phyloP scores from a whole-genome alignment of 1,139 yeast species.

The Taiozyma sp. region DNA sequence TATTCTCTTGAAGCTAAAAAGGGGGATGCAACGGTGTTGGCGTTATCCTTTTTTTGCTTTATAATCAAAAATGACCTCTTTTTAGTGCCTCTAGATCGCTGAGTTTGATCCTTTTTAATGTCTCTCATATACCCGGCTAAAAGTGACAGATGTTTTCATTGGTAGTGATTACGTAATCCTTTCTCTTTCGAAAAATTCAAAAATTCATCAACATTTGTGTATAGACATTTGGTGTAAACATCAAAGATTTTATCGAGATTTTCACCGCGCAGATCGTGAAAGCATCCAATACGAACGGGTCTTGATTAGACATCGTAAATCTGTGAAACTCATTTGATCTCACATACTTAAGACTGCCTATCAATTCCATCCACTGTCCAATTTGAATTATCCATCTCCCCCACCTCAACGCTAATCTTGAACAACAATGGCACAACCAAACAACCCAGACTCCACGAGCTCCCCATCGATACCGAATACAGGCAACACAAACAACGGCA shows the following conservation, averaged over 20 bases:
- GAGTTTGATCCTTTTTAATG: neutral
- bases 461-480: constrained; percentile 1
- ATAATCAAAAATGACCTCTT: neutral
- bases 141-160: neutral
- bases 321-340: neutral
- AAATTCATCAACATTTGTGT: neutral
- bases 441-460: neutral
- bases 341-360: neutral
- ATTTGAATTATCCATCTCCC: neutral
- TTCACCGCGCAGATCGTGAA: neutral
- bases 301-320: neutral
- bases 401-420: neutral
- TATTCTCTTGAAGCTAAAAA: neutral
- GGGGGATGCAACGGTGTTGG: too few relatives aligned
- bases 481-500: neutral
- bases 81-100: neutral
- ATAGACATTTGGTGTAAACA: neutral
- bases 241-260: neutral
- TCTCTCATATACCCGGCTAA: neutral
- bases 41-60: too few relatives aligned
- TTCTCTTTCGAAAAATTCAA: neutral
- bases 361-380: neutral
- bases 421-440: constrained; percentile 4
- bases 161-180: neutral
- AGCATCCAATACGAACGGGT: neutral